Evolutionary conservation across 495 filamentous ascomycete species (phyloP), one percentile per base, ranked within the genome.

Genomic region (Annulohypoxylon moriforme): DNA sequence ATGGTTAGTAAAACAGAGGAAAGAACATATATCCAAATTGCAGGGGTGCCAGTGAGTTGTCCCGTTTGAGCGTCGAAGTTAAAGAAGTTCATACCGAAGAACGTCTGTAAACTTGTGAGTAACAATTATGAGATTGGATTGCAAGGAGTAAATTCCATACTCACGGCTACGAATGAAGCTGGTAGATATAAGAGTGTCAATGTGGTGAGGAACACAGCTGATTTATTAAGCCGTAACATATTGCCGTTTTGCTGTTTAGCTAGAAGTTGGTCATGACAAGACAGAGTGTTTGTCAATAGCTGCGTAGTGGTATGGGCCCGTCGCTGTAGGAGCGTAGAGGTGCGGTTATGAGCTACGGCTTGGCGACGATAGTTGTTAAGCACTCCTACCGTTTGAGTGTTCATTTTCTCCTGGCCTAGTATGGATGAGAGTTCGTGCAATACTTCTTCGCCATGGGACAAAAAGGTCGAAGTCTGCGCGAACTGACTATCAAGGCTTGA

Each of bases 121-220:
- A 7, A 49, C 22, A 24, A 10, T 24, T 4, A 25, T 4, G 20
- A 25, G 9, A 49, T 49, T 14, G 20, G 13, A 49, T 49, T 24
- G 14, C 3, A 4, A 0, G 20, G 25, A 0, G 14, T 24, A 10
- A 0, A 16, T 14, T 52, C n/a, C 67, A 42, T 64, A 80, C 82
- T 75, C 71, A 85, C 83, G 2, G 81, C 81, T 31, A 82, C 76
- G 66, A 84, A 84, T 2, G 81, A 81, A 9, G 80, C 72, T 0
- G 83, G 83, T 11, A 85, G 74, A 68, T 84, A 85, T 0, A 84
- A 70, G 55, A 85, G 59, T 1, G 81, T 81, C 62, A 84, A 66
- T 0, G 77, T 80, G 4, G 83, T 84, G 25, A 85, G 77, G 33
- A 82, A 81, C 6, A 82, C 76, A 16, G 81, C 77, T 18, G 80